Conservation (phyloP, 352 stramenopile species). For the Saprolegnia diclina region DNA sequence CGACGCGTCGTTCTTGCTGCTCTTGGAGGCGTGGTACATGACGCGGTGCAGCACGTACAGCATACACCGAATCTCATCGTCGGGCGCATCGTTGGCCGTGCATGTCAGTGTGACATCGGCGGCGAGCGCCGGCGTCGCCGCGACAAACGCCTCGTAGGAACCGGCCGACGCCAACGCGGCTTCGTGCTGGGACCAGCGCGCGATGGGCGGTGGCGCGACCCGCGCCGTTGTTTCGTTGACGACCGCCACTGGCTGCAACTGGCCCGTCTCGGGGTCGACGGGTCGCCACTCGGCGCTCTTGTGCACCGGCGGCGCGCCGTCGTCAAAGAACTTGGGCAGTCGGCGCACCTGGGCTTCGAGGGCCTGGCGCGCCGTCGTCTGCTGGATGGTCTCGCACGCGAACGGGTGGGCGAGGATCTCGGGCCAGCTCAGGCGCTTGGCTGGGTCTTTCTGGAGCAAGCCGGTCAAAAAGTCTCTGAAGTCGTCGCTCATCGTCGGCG, state of each 20-base stretch:
- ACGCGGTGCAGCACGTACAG: constrained; percentile 18
- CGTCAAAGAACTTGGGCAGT: constrained; percentile 62
- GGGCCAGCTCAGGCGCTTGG: constrained; percentile 81
- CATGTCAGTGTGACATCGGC: neutral
- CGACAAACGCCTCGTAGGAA: neutral
- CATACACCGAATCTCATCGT: neutral
- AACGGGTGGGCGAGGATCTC: constrained; percentile 88
- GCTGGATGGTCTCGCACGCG: constrained; percentile 72
- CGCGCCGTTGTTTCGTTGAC: constrained; percentile 14
- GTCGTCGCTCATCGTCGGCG: constrained; percentile 64
- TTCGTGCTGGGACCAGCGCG: constrained; percentile 4
- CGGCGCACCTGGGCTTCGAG: constrained; percentile 54
- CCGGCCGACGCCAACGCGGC: neutral
- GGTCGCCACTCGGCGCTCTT: constrained; percentile 78
- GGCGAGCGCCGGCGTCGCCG: neutral
- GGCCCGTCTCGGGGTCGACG: constrained; percentile 73
- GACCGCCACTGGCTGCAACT: constrained; percentile 27
- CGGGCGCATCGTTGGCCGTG: neutral
- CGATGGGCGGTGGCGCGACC: neutral
- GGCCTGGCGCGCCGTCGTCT: constrained; percentile 43
- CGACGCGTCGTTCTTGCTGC: neutral
- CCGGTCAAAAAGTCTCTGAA: constrained; percentile 87
- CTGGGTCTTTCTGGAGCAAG: constrained; percentile 87
- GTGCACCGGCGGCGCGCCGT: constrained; percentile 45
- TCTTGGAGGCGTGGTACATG: constrained; percentile 3